A percentile compares a stretch with the other conserved stretches of the same genome.
Evolutionary conservation across 2,329 filamentous ascomycete genomes (phyloP).

Genomic region (Monilinia vaccinii-corymbosi): DNA sequence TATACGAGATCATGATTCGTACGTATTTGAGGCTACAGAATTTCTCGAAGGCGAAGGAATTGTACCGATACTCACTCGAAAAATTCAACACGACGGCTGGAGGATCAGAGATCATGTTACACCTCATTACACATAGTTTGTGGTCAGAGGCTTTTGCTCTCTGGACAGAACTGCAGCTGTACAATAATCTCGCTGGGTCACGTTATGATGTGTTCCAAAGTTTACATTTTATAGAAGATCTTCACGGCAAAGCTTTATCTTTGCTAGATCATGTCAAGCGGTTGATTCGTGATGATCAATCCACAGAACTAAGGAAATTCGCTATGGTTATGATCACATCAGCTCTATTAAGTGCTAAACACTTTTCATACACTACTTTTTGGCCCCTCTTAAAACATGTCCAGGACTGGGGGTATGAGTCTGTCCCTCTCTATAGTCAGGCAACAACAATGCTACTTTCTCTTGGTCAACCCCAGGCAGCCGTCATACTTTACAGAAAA

Average conservation of each 20-base stretch:
- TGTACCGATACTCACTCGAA: conserved; percentile 17
- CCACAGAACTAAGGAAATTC: conserved; percentile 11
- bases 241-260: not conserved
- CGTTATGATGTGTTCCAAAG: conserved; percentile 13
- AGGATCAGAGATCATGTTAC: conserved; percentile 20
- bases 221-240: not conserved
- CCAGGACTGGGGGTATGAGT: conserved; percentile 16
- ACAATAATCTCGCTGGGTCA: not conserved
- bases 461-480: conserved; percentile 16
- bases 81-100: conserved; percentile 17
- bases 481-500: conserved; percentile 21
- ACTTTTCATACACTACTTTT: conserved; percentile 14
- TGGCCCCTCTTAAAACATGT: conserved; percentile 17
- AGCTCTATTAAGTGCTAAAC: conserved; percentile 14
- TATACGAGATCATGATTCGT: conserved; percentile 37
- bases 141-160: conserved; percentile 22
- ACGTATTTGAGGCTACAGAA: conserved; percentile 36
- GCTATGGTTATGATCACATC: conserved; percentile 14
- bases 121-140: conserved; percentile 16
- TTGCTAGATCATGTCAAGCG: conserved; percentile 15
- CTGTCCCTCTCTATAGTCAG: conserved; percentile 15
- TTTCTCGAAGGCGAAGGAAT: conserved; percentile 28
- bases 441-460: conserved; percentile 16
- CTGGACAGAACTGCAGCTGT: conserved; percentile 16
- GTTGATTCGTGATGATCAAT: not conserved